phyloP scores from a whole-genome alignment of 108 stramenopile species.

The Cyclotella sp. region DNA sequence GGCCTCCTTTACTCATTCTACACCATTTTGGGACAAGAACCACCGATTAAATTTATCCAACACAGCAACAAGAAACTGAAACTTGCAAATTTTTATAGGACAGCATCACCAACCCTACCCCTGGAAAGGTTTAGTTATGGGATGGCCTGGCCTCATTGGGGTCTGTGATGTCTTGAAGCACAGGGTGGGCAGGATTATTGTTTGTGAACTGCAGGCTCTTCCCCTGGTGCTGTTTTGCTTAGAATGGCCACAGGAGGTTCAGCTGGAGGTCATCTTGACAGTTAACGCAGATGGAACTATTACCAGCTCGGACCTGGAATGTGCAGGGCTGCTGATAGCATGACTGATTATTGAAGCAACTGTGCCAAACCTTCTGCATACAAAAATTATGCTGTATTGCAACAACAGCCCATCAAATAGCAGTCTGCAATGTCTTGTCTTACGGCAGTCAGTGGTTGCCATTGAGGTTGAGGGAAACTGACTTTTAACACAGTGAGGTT shows the following conservation, averaged over 20 bases:
- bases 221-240: slow-evolving; percentile 22
- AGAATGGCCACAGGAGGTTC: slow-evolving; percentile 41
- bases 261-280: slow-evolving; percentile 20
- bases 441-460: not conserved
- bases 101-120: no score
- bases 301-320: slow-evolving; percentile 52
- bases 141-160: slow-evolving; percentile 20
- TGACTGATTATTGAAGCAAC: slow-evolving; percentile 43
- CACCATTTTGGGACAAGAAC: no score
- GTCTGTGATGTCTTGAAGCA: slow-evolving; percentile 30
- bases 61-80: no score
- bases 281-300: no score
- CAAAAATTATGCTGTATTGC: slow-evolving; percentile 9
- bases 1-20: no score
- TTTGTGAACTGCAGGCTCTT: not conserved
- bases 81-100: no score
- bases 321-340: slow-evolving; percentile 32
- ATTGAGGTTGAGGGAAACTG: no score
- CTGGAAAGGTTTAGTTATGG: slow-evolving; percentile 7
- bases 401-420: slow-evolving; percentile 26
- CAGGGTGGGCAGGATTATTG: slow-evolving; percentile 39
- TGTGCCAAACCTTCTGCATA: not conserved
- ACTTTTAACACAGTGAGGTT: no score
- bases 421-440: slow-evolving; percentile 20
- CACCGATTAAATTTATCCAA: no score